Conservation (phyloP, 495 filamentous ascomycete genomes). For the Oleoguttula mirabilis region DNA sequence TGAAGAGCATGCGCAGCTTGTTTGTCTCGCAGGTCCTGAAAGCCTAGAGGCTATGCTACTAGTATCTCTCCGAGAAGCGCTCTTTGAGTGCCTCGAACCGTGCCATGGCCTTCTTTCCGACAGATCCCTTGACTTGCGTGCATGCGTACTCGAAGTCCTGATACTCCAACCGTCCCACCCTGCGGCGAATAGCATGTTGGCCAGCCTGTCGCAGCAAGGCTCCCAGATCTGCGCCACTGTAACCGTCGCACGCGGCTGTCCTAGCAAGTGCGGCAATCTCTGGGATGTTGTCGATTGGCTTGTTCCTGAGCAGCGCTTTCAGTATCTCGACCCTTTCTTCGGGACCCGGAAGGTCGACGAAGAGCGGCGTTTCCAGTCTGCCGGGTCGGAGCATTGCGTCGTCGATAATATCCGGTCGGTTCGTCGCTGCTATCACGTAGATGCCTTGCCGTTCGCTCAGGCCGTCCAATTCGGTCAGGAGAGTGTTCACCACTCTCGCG, state of each 20-base stretch:
- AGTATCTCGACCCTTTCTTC: slow-evolving; percentile 79
- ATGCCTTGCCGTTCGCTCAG: slow-evolving; percentile 70
- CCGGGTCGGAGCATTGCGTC: slow-evolving; percentile 89
- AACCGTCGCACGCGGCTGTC: slow-evolving; percentile 55
- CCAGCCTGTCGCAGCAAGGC: slow-evolving; percentile 67
- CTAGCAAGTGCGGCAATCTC: slow-evolving; percentile 46
- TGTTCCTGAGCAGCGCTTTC: slow-evolving; percentile 58
- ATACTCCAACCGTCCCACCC: slow-evolving; percentile 21
- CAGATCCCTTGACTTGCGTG: slow-evolving; percentile 62
- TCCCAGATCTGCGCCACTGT: slow-evolving; percentile 80
- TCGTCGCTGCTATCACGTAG: slow-evolving; percentile 91
- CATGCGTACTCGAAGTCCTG: slow-evolving; percentile 70
- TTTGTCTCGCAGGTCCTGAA: slow-evolving; percentile 56
- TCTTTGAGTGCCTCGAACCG: too few relatives aligned
- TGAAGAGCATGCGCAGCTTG: slow-evolving; percentile 86
- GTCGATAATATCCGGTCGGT: slow-evolving; percentile 92
- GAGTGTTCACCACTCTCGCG: slow-evolving; percentile 83
- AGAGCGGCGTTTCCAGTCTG: slow-evolving; percentile 75
- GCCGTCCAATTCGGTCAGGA: slow-evolving; percentile 93
- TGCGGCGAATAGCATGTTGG: slow-evolving; percentile 57
- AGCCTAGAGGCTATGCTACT: too few relatives aligned
- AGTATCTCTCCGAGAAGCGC: too few relatives aligned
- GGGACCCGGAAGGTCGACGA: slow-evolving; percentile 73
- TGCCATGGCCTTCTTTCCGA: too few relatives aligned
- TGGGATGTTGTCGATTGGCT: slow-evolving; percentile 34